phyloP scores from a whole-genome alignment of 345 rosid species.

The Punica granatum region DNA sequence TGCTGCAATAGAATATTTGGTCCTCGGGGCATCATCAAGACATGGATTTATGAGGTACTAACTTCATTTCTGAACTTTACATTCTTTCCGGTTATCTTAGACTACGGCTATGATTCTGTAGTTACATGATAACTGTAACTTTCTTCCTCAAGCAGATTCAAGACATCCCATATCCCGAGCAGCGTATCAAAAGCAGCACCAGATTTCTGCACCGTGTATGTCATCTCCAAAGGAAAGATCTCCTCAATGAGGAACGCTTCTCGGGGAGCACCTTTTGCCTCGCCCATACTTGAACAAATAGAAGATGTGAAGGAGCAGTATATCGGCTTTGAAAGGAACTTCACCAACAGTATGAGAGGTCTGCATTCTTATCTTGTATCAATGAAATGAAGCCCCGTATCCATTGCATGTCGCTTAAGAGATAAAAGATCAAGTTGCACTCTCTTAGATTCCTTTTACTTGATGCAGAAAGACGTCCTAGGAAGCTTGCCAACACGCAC shows the following conservation, averaged over 20 bases:
- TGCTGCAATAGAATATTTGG: slow-evolving; percentile 66
- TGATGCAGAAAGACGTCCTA: slow-evolving; percentile 33
- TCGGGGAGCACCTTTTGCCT: slow-evolving; percentile 49
- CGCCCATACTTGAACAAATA: slow-evolving; percentile 56
- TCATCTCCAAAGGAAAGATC: slow-evolving; percentile 69
- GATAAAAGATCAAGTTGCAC: not conserved
- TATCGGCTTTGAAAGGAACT: slow-evolving; percentile 16
- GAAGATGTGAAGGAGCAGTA: slow-evolving; percentile 20
- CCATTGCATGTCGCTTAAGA: not conserved
- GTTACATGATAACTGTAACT: not conserved
- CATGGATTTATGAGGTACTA: slow-evolving; percentile 63
- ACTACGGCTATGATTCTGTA: not conserved
- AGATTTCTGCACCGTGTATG: slow-evolving; percentile 77
- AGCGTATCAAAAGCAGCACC: slow-evolving; percentile 55
- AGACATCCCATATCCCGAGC: slow-evolving; percentile 48
- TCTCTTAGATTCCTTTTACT: no score
- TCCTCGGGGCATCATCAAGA: slow-evolving; percentile 68
- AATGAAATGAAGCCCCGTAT: not conserved
- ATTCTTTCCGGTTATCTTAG: not conserved
- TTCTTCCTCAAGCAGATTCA: slow-evolving; percentile 41
- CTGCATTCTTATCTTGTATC: slow-evolving; percentile 2
- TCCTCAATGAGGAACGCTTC: slow-evolving; percentile 49
- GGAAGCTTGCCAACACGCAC: slow-evolving; percentile 25
- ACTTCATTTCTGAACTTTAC: not conserved
- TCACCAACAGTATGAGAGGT: slow-evolving; percentile 46